phyloP scores from a whole-genome alignment of 495 filamentous ascomycete species.

The Jackrogersella minutella region DNA sequence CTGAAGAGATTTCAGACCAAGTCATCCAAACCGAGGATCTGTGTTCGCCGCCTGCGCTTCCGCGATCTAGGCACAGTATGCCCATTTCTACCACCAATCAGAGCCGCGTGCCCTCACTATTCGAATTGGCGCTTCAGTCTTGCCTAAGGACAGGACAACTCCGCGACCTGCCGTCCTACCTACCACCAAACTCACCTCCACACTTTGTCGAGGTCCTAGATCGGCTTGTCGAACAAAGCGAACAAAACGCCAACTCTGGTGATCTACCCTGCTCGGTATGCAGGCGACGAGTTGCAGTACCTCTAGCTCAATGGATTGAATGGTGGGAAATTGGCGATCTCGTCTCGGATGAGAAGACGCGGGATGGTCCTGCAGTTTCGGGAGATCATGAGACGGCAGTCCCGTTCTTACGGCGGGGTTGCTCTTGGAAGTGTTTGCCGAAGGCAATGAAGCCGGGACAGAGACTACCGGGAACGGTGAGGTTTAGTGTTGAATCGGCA shows the following conservation, averaged over 20 bases:
- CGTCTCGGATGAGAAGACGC: not conserved
- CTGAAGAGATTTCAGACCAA: not conserved
- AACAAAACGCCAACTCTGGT: conserved; percentile 50
- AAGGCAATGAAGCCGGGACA: conserved; percentile 24
- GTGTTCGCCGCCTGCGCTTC: conserved; percentile 18
- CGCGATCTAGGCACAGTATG: not conserved
- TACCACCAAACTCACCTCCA: conserved; percentile 57
- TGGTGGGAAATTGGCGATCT: conserved; percentile 65
- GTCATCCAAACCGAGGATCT: conserved; percentile 35
- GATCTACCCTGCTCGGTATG: conserved; percentile 69
- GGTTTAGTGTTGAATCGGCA: not conserved
- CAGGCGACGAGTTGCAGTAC: conserved; percentile 62
- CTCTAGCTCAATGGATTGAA: conserved; percentile 75
- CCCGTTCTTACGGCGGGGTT: conserved; percentile 70
- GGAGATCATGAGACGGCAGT: conserved; percentile 50
- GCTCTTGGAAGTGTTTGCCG: conserved; percentile 71
- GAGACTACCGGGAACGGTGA: conserved; percentile 21
- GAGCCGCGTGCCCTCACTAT: conserved; percentile 60
- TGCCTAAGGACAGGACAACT: conserved; percentile 31
- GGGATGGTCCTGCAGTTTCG: conserved; percentile 22
- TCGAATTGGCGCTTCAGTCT: conserved; percentile 65
- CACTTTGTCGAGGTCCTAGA: conserved; percentile 53
- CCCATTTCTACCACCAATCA: not conserved
- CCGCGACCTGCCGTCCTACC: conserved; percentile 51
- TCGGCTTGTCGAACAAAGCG: conserved; percentile 53